Base-by-base conservation (phyloP, 306 rosid species). In the Fagus sylvatica region DNA sequence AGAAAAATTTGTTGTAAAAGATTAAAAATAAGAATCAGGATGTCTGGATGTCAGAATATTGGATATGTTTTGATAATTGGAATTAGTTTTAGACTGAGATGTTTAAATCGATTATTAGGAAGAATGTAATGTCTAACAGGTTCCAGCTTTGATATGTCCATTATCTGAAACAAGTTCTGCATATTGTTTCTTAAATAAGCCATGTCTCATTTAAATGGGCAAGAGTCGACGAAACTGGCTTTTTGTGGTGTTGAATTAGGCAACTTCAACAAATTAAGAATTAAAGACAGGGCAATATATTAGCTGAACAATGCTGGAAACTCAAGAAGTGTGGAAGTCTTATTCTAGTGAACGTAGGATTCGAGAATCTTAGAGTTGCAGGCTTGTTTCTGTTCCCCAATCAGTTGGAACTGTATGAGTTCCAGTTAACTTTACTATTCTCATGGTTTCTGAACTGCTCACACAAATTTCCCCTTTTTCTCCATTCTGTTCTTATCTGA, bases 261-360 rank as follows among this genome's bases (percentile, higher is more conserved):
- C 37, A 28, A 46, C 40, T 28, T 43, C 19, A 43, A 15, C 73
- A 69, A 42, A 19, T 43, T 55, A 55, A 60, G 70, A 22, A 42
- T 67, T 30, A 9, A 16, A 10, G 36, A 65, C 33, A 15, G 36
- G 28, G 16, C 57, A 56, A 71, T 46, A 55, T 22, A 57, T 60
- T 28, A 42, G 19, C 69, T n/a, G 40, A 77, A 49, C 40, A 77
- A 67, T 72, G 76, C 39, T 46, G 10, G n/a, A 60, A 17, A 65
- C 62, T 81, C 49, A 64, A 7, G 30, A 36, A 64, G 43, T 41
- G n/a, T n/a, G n/a, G n/a, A n/a, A n/a, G n/a, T n/a, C n/a, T n/a
- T n/a, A n/a, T n/a, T n/a, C n/a, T n/a, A n/a, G n/a, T n/a, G n/a
- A n/a, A n/a, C n/a, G n/a, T n/a, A n/a, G n/a, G n/a, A n/a, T n/a